Percentiles rank a stretch among this genome's conserved stretches.
Evolutionary conservation across 1,284 basidiomycete genomes (phyloP).

Genomic region (Rhodotorula sp.): DNA sequence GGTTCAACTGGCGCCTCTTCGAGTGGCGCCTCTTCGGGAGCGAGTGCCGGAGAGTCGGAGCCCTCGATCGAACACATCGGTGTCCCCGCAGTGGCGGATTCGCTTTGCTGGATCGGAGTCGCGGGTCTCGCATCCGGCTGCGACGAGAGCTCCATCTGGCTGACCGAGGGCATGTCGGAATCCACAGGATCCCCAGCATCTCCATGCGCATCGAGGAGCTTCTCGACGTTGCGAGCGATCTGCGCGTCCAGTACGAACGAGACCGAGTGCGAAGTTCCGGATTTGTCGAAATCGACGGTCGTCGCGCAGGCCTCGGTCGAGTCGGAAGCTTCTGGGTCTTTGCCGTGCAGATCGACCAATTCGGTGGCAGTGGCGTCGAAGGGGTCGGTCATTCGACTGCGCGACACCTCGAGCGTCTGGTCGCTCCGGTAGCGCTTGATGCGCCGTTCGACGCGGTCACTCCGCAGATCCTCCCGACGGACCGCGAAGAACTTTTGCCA

Average conservation of each 20-base stretch:
- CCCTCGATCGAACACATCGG: no score
- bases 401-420: conserved; percentile 32
- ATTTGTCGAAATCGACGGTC: no score
- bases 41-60: no score
- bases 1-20: no score
- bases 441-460: conserved; percentile 76
- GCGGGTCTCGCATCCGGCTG: background rate
- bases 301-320: background rate
- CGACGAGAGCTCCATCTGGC: background rate
- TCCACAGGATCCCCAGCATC: background rate
- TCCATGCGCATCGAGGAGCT: background rate
- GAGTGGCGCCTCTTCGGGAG: no score
- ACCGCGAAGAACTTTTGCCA: conserved; percentile 85
- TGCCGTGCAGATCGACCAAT: background rate
- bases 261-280: background rate
- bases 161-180: background rate
- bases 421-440: conserved; percentile 82
- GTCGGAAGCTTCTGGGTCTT: conserved; percentile 4
- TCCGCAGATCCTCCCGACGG: conserved; percentile 78
- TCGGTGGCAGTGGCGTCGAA: background rate
- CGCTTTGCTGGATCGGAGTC: background rate
- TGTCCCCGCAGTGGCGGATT: background rate
- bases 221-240: background rate
- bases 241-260: background rate
- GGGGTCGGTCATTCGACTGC: background rate